phyloP scores from a whole-genome alignment of 1,284 basidiomycete genomes.

The Ceraceosorus bombacis region DNA sequence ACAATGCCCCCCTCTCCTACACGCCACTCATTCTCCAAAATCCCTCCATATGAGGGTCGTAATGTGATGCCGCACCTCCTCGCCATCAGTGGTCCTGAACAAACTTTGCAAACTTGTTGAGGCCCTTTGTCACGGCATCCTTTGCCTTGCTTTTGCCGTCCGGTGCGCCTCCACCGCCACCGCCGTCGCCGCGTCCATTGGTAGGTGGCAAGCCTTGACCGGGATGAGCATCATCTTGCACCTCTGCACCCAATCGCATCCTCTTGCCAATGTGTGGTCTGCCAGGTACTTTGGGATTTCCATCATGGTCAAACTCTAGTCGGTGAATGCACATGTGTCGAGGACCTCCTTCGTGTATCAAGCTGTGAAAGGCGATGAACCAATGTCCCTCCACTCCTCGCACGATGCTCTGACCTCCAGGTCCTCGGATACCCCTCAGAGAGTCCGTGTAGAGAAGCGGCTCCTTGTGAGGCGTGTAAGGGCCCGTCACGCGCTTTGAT shows the following conservation, averaged over 20 bases:
- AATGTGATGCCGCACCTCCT: too few relatives aligned
- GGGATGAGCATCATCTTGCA: slow-evolving; percentile 31
- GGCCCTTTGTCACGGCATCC: too few relatives aligned
- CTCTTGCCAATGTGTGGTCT: neutral
- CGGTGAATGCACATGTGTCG: slow-evolving; percentile 31
- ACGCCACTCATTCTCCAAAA: too few relatives aligned
- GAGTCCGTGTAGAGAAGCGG: slow-evolving; percentile 28
- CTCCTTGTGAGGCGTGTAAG: slow-evolving; percentile 17
- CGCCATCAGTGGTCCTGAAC: too few relatives aligned
- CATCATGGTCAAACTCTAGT: slow-evolving; percentile 19
- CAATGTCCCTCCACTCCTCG: slow-evolving; percentile 23
- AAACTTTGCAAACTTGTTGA: too few relatives aligned
- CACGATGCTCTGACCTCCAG: slow-evolving; percentile 29
- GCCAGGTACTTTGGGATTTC: slow-evolving; percentile 19
- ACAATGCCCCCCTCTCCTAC: too few relatives aligned
- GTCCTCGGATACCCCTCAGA: slow-evolving; percentile 22
- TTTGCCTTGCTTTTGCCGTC: too few relatives aligned
- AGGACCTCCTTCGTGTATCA: slow-evolving; percentile 23
- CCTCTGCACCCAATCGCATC: slow-evolving; percentile 19
- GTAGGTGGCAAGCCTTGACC: slow-evolving; percentile 1
- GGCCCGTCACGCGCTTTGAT: slow-evolving; percentile 29
- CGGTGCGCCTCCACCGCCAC: too few relatives aligned
- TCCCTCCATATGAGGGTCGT: too few relatives aligned
- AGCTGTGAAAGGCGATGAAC: slow-evolving; percentile 34
- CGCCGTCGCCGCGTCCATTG: too few relatives aligned